These are phyloP conservation scores for Pittosporum tobira DNA, from an alignment of 129 eudicot species.

Conservation along the genomic window DNA sequence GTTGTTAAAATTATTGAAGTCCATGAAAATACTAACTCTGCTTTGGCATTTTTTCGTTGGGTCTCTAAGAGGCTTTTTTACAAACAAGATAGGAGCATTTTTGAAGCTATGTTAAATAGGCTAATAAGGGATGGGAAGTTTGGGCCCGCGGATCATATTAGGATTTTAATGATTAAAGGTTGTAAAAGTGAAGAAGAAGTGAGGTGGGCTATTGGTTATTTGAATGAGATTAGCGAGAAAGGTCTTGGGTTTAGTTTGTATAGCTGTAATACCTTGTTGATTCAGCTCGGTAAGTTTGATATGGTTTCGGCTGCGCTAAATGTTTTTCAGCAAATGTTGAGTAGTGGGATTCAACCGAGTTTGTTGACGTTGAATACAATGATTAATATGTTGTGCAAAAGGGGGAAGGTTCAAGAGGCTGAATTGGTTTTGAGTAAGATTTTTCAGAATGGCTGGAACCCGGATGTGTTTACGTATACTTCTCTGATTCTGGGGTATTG, in stretches of 20 bases:
- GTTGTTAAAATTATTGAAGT: slow-evolving; percentile 42
- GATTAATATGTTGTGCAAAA: slow-evolving; percentile 75
- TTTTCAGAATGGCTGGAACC: slow-evolving; percentile 41
- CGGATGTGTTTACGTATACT: slow-evolving; percentile 66
- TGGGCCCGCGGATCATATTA: slow-evolving; percentile 43
- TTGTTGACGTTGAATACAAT: slow-evolving; percentile 66
- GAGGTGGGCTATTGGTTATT: slow-evolving; percentile 37
- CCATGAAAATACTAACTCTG: slow-evolving; percentile 27
- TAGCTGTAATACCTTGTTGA: slow-evolving; percentile 64
- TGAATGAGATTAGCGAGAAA: slow-evolving; percentile 34
- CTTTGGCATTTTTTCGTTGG: slow-evolving; percentile 63
- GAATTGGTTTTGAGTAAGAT: slow-evolving; percentile 35
- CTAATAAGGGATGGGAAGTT: slow-evolving; percentile 35
- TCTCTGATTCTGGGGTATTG: slow-evolving; percentile 84
- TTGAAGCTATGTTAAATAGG: slow-evolving; percentile 56
- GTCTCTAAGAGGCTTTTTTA: slow-evolving; percentile 39
- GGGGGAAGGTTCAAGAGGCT: slow-evolving; percentile 71
- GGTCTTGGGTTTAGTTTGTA: slow-evolving; percentile 49
- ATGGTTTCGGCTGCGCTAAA: slow-evolving; percentile 54
- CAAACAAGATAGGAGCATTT: slow-evolving; percentile 58
- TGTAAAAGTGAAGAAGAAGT: slow-evolving; percentile 47
- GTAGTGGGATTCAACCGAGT: slow-evolving; percentile 47
- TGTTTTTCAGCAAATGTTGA: slow-evolving; percentile 35
- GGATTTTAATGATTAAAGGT: slow-evolving; percentile 65
- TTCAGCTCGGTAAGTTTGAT: slow-evolving; percentile 61